Conservation (phyloP, 1,284 basidiomycete genomes). For the Naganishia albida region DNA sequence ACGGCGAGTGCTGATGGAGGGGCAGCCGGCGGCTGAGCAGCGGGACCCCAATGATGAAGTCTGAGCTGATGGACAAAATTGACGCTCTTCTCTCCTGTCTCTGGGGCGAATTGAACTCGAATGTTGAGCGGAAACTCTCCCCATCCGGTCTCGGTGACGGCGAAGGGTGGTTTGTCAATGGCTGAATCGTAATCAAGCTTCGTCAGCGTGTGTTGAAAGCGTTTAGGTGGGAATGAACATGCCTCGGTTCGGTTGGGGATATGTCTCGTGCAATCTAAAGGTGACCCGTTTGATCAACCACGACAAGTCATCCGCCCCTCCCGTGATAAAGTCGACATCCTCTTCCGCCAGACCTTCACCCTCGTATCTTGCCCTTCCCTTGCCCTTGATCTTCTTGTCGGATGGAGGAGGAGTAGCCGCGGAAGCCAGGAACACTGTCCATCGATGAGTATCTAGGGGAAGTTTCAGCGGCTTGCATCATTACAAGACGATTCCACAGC, state of each 20-base stretch:
- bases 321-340: conserved; percentile 55
- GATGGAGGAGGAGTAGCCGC: conserved; percentile 56
- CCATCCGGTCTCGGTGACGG: conserved; percentile 97
- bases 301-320: conserved; percentile 81
- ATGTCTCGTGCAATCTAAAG: conserved; percentile 98
- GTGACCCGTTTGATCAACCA: conserved; percentile 93
- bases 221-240: conserved; percentile 46
- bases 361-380: conserved; percentile 60
- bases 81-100: conserved; percentile 89
- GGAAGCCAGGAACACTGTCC: conserved; percentile 89
- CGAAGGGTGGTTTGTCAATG: conserved; percentile 89
- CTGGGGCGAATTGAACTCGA: conserved; percentile 85
- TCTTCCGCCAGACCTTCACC: conserved; percentile 39
- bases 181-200: conserved; percentile 57
- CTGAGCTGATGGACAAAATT: conserved; percentile 89
- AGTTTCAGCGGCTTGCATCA: conserved; percentile 50
- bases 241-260: conserved; percentile 87
- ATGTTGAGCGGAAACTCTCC: conserved; percentile 98
- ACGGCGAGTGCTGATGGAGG: neutral
- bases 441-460: conserved; percentile 87
- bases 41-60: conserved; percentile 82
- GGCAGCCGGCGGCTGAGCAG: conserved; percentile 3
- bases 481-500: conserved; percentile 29
- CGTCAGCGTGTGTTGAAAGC: neutral
- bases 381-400: conserved; percentile 7